Conservation (phyloP, 805 yeast genomes). For the Wickerhamiella shivajii region DNA sequence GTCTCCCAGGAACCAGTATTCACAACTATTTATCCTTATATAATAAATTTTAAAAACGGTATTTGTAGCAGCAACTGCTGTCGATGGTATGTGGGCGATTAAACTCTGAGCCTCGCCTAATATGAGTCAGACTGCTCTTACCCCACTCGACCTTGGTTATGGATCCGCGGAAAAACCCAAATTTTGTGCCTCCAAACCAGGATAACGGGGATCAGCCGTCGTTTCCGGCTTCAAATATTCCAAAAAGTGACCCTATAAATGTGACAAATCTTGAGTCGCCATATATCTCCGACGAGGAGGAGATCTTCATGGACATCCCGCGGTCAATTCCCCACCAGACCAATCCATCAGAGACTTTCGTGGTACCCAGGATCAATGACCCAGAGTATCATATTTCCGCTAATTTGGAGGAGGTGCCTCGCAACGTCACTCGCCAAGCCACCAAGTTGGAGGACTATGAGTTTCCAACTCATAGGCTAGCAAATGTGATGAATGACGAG, state of each 20-base stretch:
- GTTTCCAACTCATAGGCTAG: slow-evolving; percentile 80
- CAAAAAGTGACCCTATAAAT: slow-evolving; percentile 19
- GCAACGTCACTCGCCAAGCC: slow-evolving; percentile 84
- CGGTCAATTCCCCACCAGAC: slow-evolving; percentile 16
- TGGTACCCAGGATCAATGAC: slow-evolving; percentile 20
- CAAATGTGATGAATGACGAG: slow-evolving; percentile 52
- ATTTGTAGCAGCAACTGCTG: too few species aligned
- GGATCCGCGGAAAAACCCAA: slow-evolving; percentile 92
- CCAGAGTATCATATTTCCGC: slow-evolving; percentile 38
- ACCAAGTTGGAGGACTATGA: slow-evolving; percentile 47
- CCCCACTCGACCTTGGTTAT: slow-evolving; percentile 25
- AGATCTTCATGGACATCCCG: slow-evolving; percentile 14
- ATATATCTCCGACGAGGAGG: slow-evolving; percentile 6
- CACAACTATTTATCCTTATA: too few species aligned
- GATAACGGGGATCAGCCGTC: slow-evolving; percentile 12
- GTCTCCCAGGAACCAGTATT: too few species aligned
- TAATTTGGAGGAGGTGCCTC: slow-evolving; percentile 93
- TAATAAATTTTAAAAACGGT: too few species aligned
- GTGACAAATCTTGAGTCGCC: too few species aligned
- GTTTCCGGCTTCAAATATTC: slow-evolving; percentile 24
- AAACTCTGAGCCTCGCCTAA: too few species aligned
- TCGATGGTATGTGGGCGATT: too few species aligned
- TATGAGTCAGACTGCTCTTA: too few species aligned
- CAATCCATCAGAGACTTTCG: slow-evolving; percentile 11
- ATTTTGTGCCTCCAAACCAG: slow-evolving; percentile 73